A percentile compares a stretch with the other conserved stretches of the same genome.
Evolutionary conservation across 2,329 filamentous ascomycete genomes (phyloP).

Genomic region (Macrophomina tecta): DNA sequence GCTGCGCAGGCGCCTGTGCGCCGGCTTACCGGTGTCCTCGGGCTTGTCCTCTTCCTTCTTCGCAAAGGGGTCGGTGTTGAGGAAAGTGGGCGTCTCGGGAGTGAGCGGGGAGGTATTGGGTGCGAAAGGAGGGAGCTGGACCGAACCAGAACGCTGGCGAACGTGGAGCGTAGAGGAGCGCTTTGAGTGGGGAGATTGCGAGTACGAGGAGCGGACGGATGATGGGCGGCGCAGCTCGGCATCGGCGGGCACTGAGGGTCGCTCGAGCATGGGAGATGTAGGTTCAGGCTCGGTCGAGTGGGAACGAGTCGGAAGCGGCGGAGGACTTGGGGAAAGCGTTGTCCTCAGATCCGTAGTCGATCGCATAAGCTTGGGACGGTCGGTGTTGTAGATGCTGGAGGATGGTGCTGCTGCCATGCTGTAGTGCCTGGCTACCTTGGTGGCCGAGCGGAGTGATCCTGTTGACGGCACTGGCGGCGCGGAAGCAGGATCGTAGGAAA

Average conservation of each 20-base stretch:
- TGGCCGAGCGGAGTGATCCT: slow-evolving; percentile 18
- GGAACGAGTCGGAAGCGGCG: slow-evolving; percentile 9
- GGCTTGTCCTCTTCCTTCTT: slow-evolving; percentile 31
- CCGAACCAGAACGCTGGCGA: slow-evolving; percentile 26
- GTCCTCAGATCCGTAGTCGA: slow-evolving; percentile 22
- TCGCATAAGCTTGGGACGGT: slow-evolving; percentile 23
- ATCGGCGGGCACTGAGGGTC: slow-evolving; percentile 5
- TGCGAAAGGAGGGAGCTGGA: slow-evolving; percentile 24
- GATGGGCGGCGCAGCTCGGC: slow-evolving; percentile 17
- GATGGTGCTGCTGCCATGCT: slow-evolving; percentile 24
- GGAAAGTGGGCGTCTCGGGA: slow-evolving; percentile 42
- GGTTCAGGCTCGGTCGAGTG: slow-evolving; percentile 22
- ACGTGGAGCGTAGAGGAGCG: slow-evolving; percentile 13
- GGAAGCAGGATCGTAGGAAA: slow-evolving; percentile 18
- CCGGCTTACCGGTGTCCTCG: slow-evolving; percentile 17
- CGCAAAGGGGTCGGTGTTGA: slow-evolving; percentile 47
- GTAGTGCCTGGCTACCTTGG: slow-evolving; percentile 20
- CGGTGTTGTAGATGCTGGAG: background rate
- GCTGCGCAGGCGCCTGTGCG: slow-evolving; percentile 44
- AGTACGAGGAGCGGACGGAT: slow-evolving; percentile 25
- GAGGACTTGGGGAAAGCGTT: slow-evolving; percentile 11
- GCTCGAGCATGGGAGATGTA: slow-evolving; percentile 11
- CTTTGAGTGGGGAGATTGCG: slow-evolving; percentile 23
- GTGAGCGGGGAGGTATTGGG: slow-evolving; percentile 35
- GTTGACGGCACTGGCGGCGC: slow-evolving; percentile 11